Evolutionary conservation across 306 rosid species (phyloP).

Genomic region (Pueraria montana): DNA sequence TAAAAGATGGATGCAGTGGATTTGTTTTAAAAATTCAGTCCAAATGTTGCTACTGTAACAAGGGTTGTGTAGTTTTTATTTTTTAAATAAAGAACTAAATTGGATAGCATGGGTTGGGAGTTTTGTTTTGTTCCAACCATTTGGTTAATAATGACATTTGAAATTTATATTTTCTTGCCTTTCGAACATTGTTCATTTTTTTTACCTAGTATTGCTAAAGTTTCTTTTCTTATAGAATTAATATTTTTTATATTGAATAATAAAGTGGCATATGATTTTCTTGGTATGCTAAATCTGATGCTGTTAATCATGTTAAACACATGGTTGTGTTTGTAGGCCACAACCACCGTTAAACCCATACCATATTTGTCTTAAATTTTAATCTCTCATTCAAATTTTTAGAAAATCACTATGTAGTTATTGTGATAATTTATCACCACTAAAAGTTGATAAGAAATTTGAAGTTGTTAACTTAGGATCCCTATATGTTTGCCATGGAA

Average conservation of each 20-base stretch:
- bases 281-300: constrained; percentile 30
- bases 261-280: constrained; percentile 13
- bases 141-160: constrained; percentile 15
- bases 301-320: constrained; percentile 29
- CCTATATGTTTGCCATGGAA: no score
- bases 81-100: neutral
- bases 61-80: neutral
- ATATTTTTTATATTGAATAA: constrained; percentile 5
- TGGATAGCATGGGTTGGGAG: neutral
- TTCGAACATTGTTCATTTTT: neutral
- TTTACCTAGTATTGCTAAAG: constrained; percentile 24
- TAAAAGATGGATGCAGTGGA: no score
- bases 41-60: no score
- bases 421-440: no score
- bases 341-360: no score
- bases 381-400: no score
- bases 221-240: neutral
- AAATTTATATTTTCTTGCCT: constrained; percentile 14
- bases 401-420: no score
- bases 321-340: no score
- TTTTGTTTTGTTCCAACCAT: constrained; percentile 12
- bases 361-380: no score
- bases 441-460: no score
- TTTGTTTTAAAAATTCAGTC: no score
- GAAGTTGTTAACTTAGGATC: no score